A percentile compares a stretch with the other conserved stretches of the same genome.
phyloP scores from a whole-genome alignment of 73 alveolate species.

The Paramecium biaurelia region DNA sequence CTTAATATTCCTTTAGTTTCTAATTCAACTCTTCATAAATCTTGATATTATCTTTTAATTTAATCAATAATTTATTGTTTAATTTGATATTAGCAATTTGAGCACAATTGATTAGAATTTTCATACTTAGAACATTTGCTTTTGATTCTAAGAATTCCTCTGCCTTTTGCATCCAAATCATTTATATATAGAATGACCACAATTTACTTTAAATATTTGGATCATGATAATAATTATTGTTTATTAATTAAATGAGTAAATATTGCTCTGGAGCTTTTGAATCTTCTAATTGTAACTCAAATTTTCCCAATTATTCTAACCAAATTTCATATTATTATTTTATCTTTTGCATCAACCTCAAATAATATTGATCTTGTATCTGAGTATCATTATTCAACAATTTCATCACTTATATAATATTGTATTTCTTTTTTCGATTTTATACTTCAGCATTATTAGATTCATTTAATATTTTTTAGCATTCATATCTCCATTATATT shows the following conservation, averaged over 20 bases:
- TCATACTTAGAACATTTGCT: not conserved
- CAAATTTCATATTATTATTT: not conserved
- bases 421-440: not conserved
- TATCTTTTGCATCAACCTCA: not conserved
- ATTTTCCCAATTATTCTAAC: not conserved
- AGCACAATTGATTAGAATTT: not conserved
- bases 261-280: not conserved
- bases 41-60: not conserved
- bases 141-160: not conserved
- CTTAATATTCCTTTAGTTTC: not conserved
- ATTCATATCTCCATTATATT: not conserved
- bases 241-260: not conserved
- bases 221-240: not conserved
- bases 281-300: not conserved
- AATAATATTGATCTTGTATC: not conserved
- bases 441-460: not conserved
- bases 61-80: not conserved
- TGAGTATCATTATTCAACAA: not conserved
- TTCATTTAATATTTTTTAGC: not conserved
- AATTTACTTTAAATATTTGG: not conserved
- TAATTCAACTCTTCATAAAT: not conserved
- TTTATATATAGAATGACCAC: not conserved
- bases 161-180: constrained; percentile 22
- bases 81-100: not conserved
- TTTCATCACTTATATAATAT: not conserved